Base-by-base conservation (phyloP, 2,329 filamentous ascomycete species). In the Trichoderma asperellum region DNA sequence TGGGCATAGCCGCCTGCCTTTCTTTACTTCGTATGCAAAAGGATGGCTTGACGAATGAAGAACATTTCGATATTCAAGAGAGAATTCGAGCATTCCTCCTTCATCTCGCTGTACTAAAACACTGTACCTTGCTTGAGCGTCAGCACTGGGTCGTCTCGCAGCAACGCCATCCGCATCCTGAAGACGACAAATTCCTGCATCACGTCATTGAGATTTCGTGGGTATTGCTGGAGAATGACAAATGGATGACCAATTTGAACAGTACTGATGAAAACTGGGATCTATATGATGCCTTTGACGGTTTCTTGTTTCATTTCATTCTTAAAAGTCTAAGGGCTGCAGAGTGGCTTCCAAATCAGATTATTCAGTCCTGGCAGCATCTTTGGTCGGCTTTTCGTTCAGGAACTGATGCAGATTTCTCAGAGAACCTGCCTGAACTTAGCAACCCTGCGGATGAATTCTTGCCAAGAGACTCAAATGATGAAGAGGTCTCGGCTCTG, bases 401-500 rank as follows among this genome's bases (percentile, higher is more conserved):
- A 8, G 65, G 32, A 32, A 37, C 52, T 1, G 21, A 35, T 10
- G n/a, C 12, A 2, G 2, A 10, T n/a, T 29, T 63, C 16, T 8
- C 18, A 43, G 53, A 63, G 6, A 10, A 29, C 3, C 21, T 64
- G 2, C 68, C 56, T 3, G 10, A 57, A n/a, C 43, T 67, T 32
- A 12, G 10, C 5, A 12, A 47, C 5, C 6, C 21, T 5, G 6
- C 10, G 11, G 27, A 29, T 8, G 18, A 59, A 14, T 10, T 35
- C 0, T 12, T 29, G 10, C 16, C 21, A 5, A 16, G 43, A 21
- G 27, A 27, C 2, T 10, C 3, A 2, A n/a, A 56, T 11, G 14
- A 6, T 29, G 40, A 47, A 10, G 24, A 34, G 10, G 35, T 59
- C 24, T 68, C 69, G 27, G 69, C 86, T 5, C 76, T 87, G 0